Evolutionary conservation across 768 basidiomycete species (phyloP).

Genomic region (Lactarius hatsudake): DNA sequence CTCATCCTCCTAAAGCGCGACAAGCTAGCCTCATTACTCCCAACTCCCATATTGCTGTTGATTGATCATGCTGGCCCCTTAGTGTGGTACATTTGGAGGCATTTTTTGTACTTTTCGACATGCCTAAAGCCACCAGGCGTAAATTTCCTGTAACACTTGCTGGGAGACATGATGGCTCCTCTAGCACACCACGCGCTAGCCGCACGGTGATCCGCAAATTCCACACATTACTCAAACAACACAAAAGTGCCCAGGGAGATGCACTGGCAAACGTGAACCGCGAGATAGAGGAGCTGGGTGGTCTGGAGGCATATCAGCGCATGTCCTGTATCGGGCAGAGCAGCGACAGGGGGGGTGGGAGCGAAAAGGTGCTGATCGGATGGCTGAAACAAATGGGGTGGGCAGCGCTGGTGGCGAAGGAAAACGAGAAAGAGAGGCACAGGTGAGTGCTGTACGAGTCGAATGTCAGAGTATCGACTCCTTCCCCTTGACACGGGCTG

Average conservation of each 20-base stretch:
- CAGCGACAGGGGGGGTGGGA: conserved; percentile 81
- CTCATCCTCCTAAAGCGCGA: background rate
- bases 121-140: conserved; percentile 45
- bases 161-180: conserved; percentile 34
- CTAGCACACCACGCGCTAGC: conserved; percentile 57
- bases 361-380: conserved; percentile 70
- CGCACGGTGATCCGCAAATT: conserved; percentile 75
- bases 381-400: conserved; percentile 65
- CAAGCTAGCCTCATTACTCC: background rate
- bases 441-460: conserved; percentile 38
- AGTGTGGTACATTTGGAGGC: background rate
- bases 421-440: conserved; percentile 28
- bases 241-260: conserved; percentile 48
- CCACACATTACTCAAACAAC: conserved; percentile 74
- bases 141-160: conserved; percentile 45
- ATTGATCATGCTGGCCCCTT: background rate
- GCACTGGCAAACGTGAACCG: conserved; percentile 53
- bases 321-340: conserved; percentile 84
- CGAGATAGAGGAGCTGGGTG: conserved; percentile 70
- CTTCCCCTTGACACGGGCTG: background rate
- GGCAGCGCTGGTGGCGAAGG: conserved; percentile 20
- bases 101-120: conserved; percentile 19
- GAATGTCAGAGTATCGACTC: background rate
- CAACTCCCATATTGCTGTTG: background rate
- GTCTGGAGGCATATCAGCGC: conserved; percentile 74